phyloP scores from a whole-genome alignment of 2,329 filamentous ascomycete genomes.

The Monosporascus cannonballus region DNA sequence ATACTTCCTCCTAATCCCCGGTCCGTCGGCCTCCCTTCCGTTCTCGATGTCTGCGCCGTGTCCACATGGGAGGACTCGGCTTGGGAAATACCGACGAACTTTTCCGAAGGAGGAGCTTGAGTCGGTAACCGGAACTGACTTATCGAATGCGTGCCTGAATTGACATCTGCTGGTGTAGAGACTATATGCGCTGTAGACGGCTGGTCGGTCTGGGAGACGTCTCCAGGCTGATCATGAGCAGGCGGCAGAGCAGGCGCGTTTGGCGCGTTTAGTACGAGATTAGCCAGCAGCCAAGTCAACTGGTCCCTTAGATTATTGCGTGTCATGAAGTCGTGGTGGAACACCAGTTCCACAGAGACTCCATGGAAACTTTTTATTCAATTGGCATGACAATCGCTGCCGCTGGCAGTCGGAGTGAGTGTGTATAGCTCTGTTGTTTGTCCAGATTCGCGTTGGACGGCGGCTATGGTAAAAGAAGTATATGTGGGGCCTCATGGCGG shows the following conservation, averaged over 20 bases:
- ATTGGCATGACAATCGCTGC: slow-evolving; percentile 3
- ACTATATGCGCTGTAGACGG: slow-evolving; percentile 9
- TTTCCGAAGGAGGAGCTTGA: slow-evolving; percentile 1
- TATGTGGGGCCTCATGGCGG: neutral
- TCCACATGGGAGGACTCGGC: slow-evolving; percentile 17
- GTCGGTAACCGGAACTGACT: too few species aligned
- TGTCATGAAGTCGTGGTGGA: slow-evolving; percentile 50
- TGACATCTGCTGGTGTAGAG: slow-evolving; percentile 7
- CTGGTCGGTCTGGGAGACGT: slow-evolving; percentile 18
- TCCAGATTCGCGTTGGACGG: neutral
- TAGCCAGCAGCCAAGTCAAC: slow-evolving; percentile 50
- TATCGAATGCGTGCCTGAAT: slow-evolving; percentile 11
- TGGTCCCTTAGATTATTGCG: slow-evolving; percentile 54
- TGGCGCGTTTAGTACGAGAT: slow-evolving; percentile 35
- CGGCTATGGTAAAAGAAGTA: neutral
- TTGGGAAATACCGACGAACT: slow-evolving; percentile 1
- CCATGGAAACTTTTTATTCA: slow-evolving; percentile 22
- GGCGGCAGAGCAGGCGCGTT: slow-evolving; percentile 32
- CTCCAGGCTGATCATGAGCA: slow-evolving; percentile 17
- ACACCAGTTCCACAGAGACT: slow-evolving; percentile 27
- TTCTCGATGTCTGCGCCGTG: slow-evolving; percentile 8
- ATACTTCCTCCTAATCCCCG: slow-evolving; percentile 27
- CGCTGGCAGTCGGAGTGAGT: too few species aligned
- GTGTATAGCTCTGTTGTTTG: too few species aligned
- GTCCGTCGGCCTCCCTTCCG: slow-evolving; percentile 12